phyloP scores from a whole-genome alignment of 75 land plant species.

The Picea sitchensis region DNA sequence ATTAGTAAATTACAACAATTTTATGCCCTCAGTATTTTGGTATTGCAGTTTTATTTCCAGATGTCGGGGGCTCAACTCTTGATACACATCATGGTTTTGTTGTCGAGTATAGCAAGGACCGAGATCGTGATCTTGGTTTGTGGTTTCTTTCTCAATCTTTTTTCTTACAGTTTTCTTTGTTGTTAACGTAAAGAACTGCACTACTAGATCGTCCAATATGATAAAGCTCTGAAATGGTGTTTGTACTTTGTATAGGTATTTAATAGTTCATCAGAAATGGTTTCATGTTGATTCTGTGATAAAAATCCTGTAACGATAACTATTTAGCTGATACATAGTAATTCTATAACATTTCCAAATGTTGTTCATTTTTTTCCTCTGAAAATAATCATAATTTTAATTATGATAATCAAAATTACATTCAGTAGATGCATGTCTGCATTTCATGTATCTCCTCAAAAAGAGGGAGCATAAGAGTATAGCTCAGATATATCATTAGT shows the following conservation, averaged over 20 bases:
- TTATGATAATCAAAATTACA: too few species aligned
- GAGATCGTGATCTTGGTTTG: conserved; percentile 58
- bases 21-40: background rate
- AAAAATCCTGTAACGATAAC: too few species aligned
- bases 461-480: too few species aligned
- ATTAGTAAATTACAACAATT: background rate
- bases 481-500: too few species aligned
- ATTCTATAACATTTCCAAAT: too few species aligned
- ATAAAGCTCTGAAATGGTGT: background rate
- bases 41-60: conserved; percentile 37
- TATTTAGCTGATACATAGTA: too few species aligned
- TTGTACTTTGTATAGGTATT: background rate
- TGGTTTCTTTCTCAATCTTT: conserved; percentile 3
- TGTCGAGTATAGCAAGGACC: conserved; percentile 49
- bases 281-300: too few species aligned
- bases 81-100: conserved; percentile 59
- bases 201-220: background rate
- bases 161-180: background rate
- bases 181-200: background rate
- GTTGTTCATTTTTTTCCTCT: too few species aligned
- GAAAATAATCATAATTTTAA: too few species aligned
- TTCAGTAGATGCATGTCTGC: too few species aligned
- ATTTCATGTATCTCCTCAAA: too few species aligned
- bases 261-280: too few species aligned
- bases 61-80: conserved; percentile 48